Evolutionary conservation across 2,329 filamentous ascomycete species (phyloP).

Genomic region (Trichoderma harzianum): DNA sequence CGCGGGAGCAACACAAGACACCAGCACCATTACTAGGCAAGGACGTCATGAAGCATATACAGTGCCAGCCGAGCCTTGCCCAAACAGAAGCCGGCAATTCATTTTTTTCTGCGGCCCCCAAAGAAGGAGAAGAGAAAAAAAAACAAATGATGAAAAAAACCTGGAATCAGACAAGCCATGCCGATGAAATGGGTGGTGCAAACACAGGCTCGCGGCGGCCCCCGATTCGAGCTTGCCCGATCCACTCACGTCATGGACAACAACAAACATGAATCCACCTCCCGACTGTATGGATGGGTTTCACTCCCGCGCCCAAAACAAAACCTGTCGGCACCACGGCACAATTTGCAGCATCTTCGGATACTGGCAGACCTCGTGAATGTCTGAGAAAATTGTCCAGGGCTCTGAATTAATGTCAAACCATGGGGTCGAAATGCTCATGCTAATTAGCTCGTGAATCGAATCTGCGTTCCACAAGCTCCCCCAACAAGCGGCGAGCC

Average conservation of each 20-base stretch:
- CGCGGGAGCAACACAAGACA: not conserved
- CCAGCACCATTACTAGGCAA: not conserved
- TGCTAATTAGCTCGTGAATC: not conserved
- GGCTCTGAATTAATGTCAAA: not conserved
- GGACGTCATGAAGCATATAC: slow-evolving; percentile 13
- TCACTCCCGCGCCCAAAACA: not conserved
- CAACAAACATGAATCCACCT: not conserved
- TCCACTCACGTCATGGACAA: slow-evolving; percentile 19
- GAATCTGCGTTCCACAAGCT: not conserved
- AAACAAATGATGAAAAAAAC: not conserved
- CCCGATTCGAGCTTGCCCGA: slow-evolving; percentile 2
- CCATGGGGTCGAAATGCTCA: not conserved
- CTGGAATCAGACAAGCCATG: not conserved
- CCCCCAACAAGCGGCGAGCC: not conserved
- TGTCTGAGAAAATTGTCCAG: not conserved
- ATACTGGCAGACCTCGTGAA: not conserved
- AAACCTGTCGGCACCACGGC: not conserved
- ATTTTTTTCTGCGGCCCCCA: not conserved
- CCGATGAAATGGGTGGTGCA: not conserved
- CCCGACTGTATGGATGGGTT: not conserved
- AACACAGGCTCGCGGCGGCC: slow-evolving; percentile 1
- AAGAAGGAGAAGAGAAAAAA: not conserved
- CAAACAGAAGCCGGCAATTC: slow-evolving; percentile 1
- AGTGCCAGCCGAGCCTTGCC: not conserved
- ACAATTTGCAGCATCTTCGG: not conserved